Conservation (phyloP, 1,284 basidiomycete species). For the Moniliella sp. region DNA sequence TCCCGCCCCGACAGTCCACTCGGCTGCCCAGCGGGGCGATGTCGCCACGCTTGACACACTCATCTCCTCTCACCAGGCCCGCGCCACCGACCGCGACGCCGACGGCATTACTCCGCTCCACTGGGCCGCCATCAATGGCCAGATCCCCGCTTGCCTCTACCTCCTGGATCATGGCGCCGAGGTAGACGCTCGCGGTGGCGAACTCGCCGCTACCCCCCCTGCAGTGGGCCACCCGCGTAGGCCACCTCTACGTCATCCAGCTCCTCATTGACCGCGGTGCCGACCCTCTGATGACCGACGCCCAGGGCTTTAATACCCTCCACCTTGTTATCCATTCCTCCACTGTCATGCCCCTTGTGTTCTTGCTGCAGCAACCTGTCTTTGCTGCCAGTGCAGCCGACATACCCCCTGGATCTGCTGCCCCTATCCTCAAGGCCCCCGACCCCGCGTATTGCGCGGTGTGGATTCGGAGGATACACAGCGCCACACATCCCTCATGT, state of each 20-base stretch:
- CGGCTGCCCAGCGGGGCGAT: conserved; percentile 70
- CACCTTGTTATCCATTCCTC: conserved; percentile 86
- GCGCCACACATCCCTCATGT: conserved; percentile 92
- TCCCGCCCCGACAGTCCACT: conserved; percentile 45
- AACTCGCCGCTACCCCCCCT: conserved; percentile 87
- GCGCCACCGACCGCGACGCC: conserved; percentile 56
- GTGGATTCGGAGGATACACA: conserved; percentile 45
- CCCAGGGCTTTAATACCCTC: conserved; percentile 83
- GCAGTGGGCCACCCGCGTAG: conserved; percentile 89
- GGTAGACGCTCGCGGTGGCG: conserved; percentile 78
- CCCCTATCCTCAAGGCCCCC: conserved; percentile 1
- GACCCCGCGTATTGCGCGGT: conserved; percentile 2
- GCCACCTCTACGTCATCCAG: conserved; percentile 81
- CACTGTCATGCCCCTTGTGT: conserved; percentile 75
- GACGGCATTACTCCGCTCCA: conserved; percentile 86
- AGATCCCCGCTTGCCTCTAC: conserved; percentile 34
- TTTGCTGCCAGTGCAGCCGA: conserved; percentile 3
- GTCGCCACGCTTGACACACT: conserved; percentile 47
- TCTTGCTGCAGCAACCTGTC: conserved; percentile 60
- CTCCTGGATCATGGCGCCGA: conserved; percentile 80
- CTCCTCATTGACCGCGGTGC: conserved; percentile 68
- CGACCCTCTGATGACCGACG: conserved; percentile 71
- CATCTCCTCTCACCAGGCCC: conserved; percentile 51
- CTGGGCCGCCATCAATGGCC: conserved; percentile 88
- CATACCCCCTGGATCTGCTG: no score